Evolutionary conservation across 495 filamentous ascomycete species (phyloP).

Genomic region (Trichoderma orchidacearum): DNA sequence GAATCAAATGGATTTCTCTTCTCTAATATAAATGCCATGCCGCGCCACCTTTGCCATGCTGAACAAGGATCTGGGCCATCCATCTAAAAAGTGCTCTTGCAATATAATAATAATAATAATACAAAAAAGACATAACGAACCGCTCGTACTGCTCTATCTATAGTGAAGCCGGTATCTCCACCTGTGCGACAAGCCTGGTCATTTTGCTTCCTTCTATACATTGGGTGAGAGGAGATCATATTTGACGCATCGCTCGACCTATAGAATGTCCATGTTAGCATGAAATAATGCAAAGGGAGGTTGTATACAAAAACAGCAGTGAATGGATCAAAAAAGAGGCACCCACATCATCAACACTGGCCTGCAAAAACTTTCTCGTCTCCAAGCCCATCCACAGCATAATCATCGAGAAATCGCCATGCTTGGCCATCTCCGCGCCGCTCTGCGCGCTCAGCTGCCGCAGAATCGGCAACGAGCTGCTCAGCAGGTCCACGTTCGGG

Average conservation of each 20-base stretch:
- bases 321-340: background rate
- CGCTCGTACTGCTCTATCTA: background rate
- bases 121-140: background rate
- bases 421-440: slow-evolving; percentile 48
- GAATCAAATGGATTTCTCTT: too few relatives aligned
- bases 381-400: slow-evolving; percentile 91
- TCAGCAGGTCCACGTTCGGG: slow-evolving; percentile 75
- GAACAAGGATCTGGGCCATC: background rate
- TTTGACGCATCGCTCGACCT: slow-evolving; percentile 67
- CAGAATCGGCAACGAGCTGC: slow-evolving; percentile 80
- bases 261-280: slow-evolving; percentile 8
- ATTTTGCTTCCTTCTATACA: slow-evolving; percentile 36
- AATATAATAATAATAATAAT: background rate
- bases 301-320: background rate
- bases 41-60: too few relatives aligned
- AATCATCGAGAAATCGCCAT: slow-evolving; percentile 83
- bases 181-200: background rate
- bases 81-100: background rate
- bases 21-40: too few relatives aligned
- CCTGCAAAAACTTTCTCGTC: slow-evolving; percentile 73
- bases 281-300: background rate
- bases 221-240: slow-evolving; percentile 75
- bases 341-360: slow-evolving; percentile 73
- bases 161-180: background rate
- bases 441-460: slow-evolving; percentile 74